Percentiles rank a stretch among this genome's conserved stretches.
Conservation (phyloP, 2,329 filamentous ascomycete genomes). For the Taxawa tesnikishii region DNA sequence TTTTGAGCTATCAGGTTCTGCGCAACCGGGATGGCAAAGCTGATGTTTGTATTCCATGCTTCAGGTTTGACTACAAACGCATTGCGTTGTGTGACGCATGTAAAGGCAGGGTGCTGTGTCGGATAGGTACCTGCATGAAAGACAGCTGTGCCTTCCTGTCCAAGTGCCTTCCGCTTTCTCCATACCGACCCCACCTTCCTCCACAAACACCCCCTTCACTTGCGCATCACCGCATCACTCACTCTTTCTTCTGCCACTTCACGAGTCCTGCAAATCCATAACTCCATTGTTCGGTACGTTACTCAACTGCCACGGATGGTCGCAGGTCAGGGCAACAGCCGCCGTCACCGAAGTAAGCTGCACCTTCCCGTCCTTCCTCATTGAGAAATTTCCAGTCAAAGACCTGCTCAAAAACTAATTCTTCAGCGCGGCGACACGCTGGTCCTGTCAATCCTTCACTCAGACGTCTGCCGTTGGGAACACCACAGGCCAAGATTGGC, state of each 20-base stretch:
- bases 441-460: slow-evolving; percentile 1
- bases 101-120: too few relatives aligned
- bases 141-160: too few relatives aligned
- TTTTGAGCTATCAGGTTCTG: too few relatives aligned
- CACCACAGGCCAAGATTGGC: slow-evolving; percentile 7
- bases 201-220: background rate
- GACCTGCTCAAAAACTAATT: background rate
- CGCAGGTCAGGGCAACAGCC: background rate
- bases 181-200: too few relatives aligned
- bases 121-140: too few relatives aligned
- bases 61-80: too few relatives aligned
- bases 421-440: slow-evolving; percentile 1
- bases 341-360: background rate
- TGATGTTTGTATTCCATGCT: too few relatives aligned
- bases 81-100: too few relatives aligned
- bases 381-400: background rate
- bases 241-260: background rate
- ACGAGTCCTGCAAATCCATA: background rate
- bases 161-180: too few relatives aligned
- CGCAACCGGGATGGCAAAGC: too few relatives aligned
- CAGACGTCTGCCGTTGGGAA: slow-evolving; percentile 17
- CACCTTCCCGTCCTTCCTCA: background rate
- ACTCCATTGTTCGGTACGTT: background rate
- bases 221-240: background rate
- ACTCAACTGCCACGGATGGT: too few relatives aligned